phyloP scores from a whole-genome alignment of 257 asterid species.

The Solanum phureja region DNA sequence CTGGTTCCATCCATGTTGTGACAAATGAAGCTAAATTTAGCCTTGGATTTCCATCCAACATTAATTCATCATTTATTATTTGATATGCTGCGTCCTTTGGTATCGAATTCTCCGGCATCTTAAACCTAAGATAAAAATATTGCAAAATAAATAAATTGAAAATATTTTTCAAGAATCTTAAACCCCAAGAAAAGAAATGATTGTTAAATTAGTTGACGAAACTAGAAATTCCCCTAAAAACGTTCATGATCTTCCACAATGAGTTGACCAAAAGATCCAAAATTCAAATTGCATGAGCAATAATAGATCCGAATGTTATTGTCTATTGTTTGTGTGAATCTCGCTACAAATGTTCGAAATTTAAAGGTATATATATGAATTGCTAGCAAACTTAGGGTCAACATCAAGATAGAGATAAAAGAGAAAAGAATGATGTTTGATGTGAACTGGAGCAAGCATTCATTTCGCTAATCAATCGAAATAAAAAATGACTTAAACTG shows the following conservation, averaged over 20 bases:
- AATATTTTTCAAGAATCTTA: background rate
- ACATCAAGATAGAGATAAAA: background rate
- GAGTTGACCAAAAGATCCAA: background rate
- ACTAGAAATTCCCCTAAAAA: background rate
- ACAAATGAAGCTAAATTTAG: constrained; percentile 19
- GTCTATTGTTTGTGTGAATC: background rate
- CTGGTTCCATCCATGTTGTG: constrained; percentile 25
- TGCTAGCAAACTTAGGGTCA: background rate
- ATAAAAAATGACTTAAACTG: background rate
- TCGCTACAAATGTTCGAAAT: background rate
- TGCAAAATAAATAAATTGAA: background rate
- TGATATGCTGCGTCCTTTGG: constrained; percentile 23
- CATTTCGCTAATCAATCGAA: background rate
- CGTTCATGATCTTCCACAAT: background rate
- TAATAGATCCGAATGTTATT: background rate
- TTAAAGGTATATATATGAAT: background rate
- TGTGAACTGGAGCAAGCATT: background rate
- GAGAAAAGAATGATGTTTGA: background rate
- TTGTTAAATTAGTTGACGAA: background rate
- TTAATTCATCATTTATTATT: constrained; percentile 18
- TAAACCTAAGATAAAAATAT: background rate
- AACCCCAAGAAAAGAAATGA: background rate
- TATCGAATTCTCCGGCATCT: constrained; percentile 10
- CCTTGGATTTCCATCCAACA: constrained; percentile 24
- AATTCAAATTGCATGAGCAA: background rate